Base-by-base conservation (phyloP, 306 rosid species). In the Oemleria cerasiformis region DNA sequence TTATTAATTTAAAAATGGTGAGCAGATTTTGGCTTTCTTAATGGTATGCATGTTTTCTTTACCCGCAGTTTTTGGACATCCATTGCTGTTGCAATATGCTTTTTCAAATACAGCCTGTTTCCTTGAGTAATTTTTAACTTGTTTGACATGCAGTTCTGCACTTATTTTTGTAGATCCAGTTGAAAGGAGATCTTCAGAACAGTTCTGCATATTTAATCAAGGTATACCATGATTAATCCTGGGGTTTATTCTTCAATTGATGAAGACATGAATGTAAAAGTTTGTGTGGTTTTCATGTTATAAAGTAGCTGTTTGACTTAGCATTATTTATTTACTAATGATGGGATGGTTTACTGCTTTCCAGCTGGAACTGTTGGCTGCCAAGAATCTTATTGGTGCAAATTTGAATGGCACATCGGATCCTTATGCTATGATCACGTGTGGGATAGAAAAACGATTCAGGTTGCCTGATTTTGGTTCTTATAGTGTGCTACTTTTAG, bases 391-490 rank as follows among this genome's bases (percentile, higher is more conserved):
- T 21, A 71, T 91, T 53, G 96, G 92, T 79, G 99, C 99, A 63
- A 94, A 94, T 82, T 79, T 94, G 73, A 94, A 94, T 86, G 99
- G 99, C 77, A 91, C 96, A 5, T 91, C 99, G 3, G 99, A 94
- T 84, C 99, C 99, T 34, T 94, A 94, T 83, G 97, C 83, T 67
- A 87, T 94, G 75, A 94, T 94, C 75, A 94, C 91, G 9, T 94
- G 99, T 61, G 92, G 91, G 71, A 79, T 85, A 76, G 91, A 94
- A 83, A 94, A 91, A 82, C 87, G 96, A 77, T 94, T 94, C 91
- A 94, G 99, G 99, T 94, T 63, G 50, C 36, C 17, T 48, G 23
- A 42, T 69, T 54, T 15, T 50, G 12, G 47, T 53, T 51, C 57
- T 25, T 53, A 67, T 64, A 9, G 25, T 69, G 34, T 45, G n/a